Evolutionary conservation across 1,284 basidiomycete species (phyloP).

Genomic region (Ustilago esculenta): DNA sequence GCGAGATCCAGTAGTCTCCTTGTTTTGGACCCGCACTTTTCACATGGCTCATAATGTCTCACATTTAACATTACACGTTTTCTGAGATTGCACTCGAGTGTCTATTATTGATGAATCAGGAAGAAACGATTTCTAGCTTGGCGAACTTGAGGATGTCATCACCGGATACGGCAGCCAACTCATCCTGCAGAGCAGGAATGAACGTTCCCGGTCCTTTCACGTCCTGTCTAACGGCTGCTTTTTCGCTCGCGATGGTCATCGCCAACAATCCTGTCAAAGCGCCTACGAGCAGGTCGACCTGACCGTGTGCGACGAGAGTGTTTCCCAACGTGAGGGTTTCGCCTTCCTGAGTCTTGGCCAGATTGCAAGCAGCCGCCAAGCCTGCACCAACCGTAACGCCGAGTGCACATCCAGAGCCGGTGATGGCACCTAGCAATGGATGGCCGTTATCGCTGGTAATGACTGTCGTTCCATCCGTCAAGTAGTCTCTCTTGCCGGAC

Average conservation of each 20-base stretch:
- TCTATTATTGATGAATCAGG: too few relatives aligned
- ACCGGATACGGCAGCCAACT: conserved; percentile 69
- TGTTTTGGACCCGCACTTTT: too few relatives aligned
- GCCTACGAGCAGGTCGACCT: conserved; percentile 50
- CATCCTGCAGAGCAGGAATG: conserved; percentile 84
- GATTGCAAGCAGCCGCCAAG: conserved; percentile 73
- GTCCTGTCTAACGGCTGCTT: conserved; percentile 76
- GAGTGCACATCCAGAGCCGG: conserved; percentile 88
- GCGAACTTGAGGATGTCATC: conserved; percentile 23
- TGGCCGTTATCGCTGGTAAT: conserved; percentile 81
- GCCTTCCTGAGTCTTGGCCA: conserved; percentile 8
- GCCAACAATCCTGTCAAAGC: conserved; percentile 74
- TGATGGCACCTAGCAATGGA: conserved; percentile 79
- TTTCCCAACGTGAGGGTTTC: conserved; percentile 21
- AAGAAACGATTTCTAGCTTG: conserved; percentile 25
- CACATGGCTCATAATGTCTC: conserved; percentile 1
- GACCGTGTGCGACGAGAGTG: conserved; percentile 39
- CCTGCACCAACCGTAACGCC: conserved; percentile 81
- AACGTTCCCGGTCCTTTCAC: conserved; percentile 88
- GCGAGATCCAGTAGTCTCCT: conserved; percentile 48
- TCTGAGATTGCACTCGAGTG: too few relatives aligned
- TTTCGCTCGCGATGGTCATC: conserved; percentile 83
- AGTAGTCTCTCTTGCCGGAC: conserved; percentile 83
- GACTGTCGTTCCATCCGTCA: conserved; percentile 81
- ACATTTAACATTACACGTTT: too few relatives aligned